phyloP scores from a whole-genome alignment of 2,329 filamentous ascomycete species.

The Neoarthrinium moseri region DNA sequence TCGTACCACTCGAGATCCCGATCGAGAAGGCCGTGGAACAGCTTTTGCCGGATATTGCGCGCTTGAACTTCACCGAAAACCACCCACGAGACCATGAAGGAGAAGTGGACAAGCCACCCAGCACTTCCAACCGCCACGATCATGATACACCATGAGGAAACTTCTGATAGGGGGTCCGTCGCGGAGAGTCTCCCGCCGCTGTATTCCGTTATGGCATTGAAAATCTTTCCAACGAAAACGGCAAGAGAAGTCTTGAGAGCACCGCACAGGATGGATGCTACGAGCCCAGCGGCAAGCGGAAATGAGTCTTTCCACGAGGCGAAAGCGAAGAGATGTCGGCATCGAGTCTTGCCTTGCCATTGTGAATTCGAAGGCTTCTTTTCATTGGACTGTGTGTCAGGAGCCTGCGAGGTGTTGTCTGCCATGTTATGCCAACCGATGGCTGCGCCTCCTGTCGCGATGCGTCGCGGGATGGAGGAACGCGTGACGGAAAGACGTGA shows the following conservation, averaged over 20 bases:
- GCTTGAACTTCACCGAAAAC: constrained; percentile 81
- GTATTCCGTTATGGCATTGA: constrained; percentile 67
- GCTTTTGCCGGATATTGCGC: constrained; percentile 55
- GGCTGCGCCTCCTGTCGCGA: not conserved
- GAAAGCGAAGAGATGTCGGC: constrained; percentile 66
- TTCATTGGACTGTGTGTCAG: not conserved
- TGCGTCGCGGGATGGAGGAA: not conserved
- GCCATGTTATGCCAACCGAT: not conserved
- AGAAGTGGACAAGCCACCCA: constrained; percentile 66
- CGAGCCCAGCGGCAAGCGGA: constrained; percentile 52
- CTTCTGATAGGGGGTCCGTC: constrained; percentile 49
- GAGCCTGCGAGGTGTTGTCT: not conserved
- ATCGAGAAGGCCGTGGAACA: constrained; percentile 69
- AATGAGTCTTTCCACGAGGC: constrained; percentile 59
- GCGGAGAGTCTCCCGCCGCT: constrained; percentile 53
- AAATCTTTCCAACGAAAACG: constrained; percentile 72
- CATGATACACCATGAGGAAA: constrained; percentile 60
- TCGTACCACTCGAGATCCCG: constrained; percentile 86
- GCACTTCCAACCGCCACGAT: constrained; percentile 62
- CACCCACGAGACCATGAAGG: constrained; percentile 71
- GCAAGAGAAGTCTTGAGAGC: constrained; percentile 64
- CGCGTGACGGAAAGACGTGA: too few species aligned
- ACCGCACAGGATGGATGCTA: constrained; percentile 58
- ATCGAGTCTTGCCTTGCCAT: constrained; percentile 12
- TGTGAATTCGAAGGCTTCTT: too few species aligned